A percentile compares a stretch with the other conserved stretches of the same genome.
Evolutionary conservation across 129 eudicot genomes (phyloP).

Genomic region (Ambrosia artemisiifolia): DNA sequence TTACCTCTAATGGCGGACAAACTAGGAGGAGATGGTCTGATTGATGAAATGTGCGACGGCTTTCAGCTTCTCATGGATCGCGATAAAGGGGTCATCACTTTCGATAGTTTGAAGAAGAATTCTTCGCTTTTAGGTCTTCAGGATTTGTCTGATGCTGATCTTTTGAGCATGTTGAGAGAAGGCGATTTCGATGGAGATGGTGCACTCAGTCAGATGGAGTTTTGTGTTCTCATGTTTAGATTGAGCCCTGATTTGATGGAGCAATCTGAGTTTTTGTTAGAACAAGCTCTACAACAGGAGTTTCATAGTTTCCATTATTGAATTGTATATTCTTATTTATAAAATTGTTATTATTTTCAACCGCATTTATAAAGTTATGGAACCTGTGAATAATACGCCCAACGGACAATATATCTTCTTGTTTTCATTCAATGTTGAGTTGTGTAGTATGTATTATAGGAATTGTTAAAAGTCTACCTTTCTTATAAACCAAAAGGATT

Average conservation of each 20-base stretch:
- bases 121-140: constrained; percentile 59
- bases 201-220: constrained; percentile 75
- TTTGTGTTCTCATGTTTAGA: constrained; percentile 86
- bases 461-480: too few species aligned
- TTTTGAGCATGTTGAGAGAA: constrained; percentile 49
- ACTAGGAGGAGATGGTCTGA: constrained; percentile 68
- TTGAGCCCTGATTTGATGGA: constrained; percentile 79
- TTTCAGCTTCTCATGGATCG: constrained; percentile 57
- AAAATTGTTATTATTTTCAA: too few species aligned
- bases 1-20: constrained; percentile 77
- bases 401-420: too few species aligned
- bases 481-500: too few species aligned
- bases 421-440: too few species aligned
- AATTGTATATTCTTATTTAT: not conserved
- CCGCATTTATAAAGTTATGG: too few species aligned
- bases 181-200: constrained; percentile 82
- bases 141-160: constrained; percentile 56
- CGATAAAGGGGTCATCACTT: constrained; percentile 69
- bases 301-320: constrained; percentile 18
- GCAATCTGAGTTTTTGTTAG: constrained; percentile 58
- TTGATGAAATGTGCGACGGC: constrained; percentile 74
- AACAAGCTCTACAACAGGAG: constrained; percentile 49
- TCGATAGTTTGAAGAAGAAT: constrained; percentile 66
- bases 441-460: too few species aligned
- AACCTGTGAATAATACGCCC: too few species aligned